Evolutionary conservation across 768 basidiomycete genomes (phyloP), one percentile per base, ranked within the genome.

Genomic region (Porpolomopsis calyptriformis): DNA sequence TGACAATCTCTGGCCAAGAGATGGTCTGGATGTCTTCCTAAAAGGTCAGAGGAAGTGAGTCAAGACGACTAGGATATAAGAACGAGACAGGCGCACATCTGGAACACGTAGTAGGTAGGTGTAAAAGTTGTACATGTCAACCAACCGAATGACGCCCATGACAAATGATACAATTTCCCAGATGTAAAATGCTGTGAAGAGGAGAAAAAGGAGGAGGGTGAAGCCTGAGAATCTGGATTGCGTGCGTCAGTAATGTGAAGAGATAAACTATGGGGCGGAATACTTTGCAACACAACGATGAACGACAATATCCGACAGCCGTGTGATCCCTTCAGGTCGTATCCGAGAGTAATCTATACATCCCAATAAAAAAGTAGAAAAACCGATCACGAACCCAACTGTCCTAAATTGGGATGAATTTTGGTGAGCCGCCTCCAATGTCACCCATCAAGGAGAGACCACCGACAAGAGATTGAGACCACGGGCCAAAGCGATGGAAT

Each of bases 1-100:
- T 76, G 43, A 99, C 96, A 33, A 99, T 76, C 57, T 91, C 88
- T 0, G 87, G 81, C 96, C 96, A 99, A 0, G 93, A 83, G 33
- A 98, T 91, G 1, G 96, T 98, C 65, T 92, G 90, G 37, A 99
- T 93, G 62, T 99, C 96, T 41, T 80, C 85, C 94, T 98, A 60
- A 1, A 43, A 50, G 10, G 19, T 22, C 22, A 29, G 18, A 22
- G 26, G 23, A 29, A 25, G 43, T 24, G 43, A 29, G 19, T 55
- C 40, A 53, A 53, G 46, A 20, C 46, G 43, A 48, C 4, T 19
- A 8, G 14, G 23, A 3, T 12, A 39, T 43, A 31, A n/a, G 4
- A 14, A 47, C 35, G 33, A 29, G 37, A 45, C n/a, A 26, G 36
- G 56, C 65, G 64, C 58, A 96, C 96, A 56, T 99, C 96, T 19